These are phyloP conservation scores for Amanita phalloides DNA, from an alignment of 768 basidiomycete species.

Conservation along the genomic window DNA sequence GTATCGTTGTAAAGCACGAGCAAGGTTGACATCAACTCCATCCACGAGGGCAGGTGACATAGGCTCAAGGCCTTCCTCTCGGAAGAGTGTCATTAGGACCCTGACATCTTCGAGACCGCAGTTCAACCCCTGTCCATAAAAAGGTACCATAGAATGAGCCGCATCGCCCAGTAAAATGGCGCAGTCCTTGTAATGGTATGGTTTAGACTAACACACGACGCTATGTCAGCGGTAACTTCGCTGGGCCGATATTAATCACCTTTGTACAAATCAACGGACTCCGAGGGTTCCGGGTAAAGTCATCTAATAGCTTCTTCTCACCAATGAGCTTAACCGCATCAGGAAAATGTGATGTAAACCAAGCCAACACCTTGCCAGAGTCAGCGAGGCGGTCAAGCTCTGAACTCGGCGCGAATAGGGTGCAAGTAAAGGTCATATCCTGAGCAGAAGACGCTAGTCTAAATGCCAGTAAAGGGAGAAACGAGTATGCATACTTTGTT, in stretches of 20 bases:
- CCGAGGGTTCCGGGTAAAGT: slow-evolving; percentile 78
- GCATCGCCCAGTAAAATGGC: slow-evolving; percentile 89
- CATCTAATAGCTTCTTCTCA: slow-evolving; percentile 60
- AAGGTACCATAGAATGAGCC: slow-evolving; percentile 98
- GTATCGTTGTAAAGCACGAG: slow-evolving; percentile 64
- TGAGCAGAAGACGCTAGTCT: slow-evolving; percentile 23
- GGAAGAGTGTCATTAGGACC: slow-evolving; percentile 68
- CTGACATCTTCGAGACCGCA: slow-evolving; percentile 97
- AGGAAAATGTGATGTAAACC: slow-evolving; percentile 81
- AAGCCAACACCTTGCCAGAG: slow-evolving; percentile 45
- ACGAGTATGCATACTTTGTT: slow-evolving; percentile 65
- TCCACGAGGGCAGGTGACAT: slow-evolving; percentile 19
- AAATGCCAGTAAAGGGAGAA: slow-evolving; percentile 13
- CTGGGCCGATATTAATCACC: slow-evolving; percentile 30
- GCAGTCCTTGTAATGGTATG: slow-evolving; percentile 86
- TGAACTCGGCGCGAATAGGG: slow-evolving; percentile 79
- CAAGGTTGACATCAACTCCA: slow-evolving; percentile 45
- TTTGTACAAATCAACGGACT: slow-evolving; percentile 88
- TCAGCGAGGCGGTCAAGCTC: slow-evolving; percentile 61
- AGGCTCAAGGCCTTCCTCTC: slow-evolving; percentile 39
- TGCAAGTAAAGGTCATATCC: slow-evolving; percentile 98
- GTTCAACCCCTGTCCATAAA: slow-evolving; percentile 95
- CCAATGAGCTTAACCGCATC: slow-evolving; percentile 85
- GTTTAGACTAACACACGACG: slow-evolving; percentile 45
- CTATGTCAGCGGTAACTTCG: neutral